Evolutionary conservation across 2,329 filamentous ascomycete species (phyloP), one percentile per base, ranked within the genome.

Genomic region (Phyllosticta citribraziliensis): DNA sequence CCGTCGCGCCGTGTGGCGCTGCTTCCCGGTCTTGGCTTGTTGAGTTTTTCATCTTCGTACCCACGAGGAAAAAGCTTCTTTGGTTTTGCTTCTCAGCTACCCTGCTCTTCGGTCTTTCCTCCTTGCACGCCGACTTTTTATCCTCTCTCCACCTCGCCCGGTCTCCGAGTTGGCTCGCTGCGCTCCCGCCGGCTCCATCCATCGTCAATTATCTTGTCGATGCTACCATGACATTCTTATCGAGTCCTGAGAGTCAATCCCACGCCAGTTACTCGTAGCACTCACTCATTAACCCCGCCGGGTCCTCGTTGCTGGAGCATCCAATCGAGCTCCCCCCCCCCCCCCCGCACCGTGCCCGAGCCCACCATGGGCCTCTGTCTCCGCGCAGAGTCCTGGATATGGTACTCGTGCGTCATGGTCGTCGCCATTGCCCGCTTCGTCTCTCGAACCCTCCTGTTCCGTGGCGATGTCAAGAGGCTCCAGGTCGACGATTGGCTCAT

Each of bases 401-500:
- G 77, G 77, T 79, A 72, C 65, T 70, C 71, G 17, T 69, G 76
- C 57, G 75, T 75, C 10, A 62, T 76, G 3, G 64, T 70, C 6
- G 74, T 79, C 59, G 73, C 76, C 35, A 64, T 68, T 66, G 68
- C 73, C 54, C 54, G 63, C 59, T 78, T 76, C 40, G 71, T 75
- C 33, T 79, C 78, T 11, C 73, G 78, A 33, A 72, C 69, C 20
- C 71, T 79, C 40, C 70, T 76, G 10, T 73, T 84, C 30, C 56
- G 61, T 57, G 75, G 79, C 17, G 76, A 78, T 50, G 70, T 77
- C 65, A 74, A 70, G 52, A 73, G 73, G 6, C 76, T 83, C n/a
- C 79, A 82, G 65, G 66, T 78, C 25, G 83, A 85, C 65, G 83
- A 86, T 67, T 84, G 78, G 66, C 71, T 82, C 24, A 85, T 85